Base-by-base conservation (phyloP, 352 stramenopile species). In the Phytophthora meadii region DNA sequence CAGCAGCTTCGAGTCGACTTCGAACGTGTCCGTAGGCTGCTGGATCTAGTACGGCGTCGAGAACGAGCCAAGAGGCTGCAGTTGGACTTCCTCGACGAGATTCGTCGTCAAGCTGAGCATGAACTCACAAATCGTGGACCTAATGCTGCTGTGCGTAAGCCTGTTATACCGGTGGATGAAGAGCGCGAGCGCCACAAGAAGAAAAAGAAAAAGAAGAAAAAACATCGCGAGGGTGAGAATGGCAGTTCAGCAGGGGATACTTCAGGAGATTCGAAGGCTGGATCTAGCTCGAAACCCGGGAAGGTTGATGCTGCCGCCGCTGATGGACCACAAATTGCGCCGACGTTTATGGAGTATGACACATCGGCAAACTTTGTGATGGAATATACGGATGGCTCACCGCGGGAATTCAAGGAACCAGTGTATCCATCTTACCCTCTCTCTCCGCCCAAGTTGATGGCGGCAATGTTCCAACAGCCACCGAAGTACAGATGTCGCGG, bases 1-100 rank as follows among this genome's bases (percentile, higher is more conserved):
- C 87, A 97, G 68, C 89, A 97, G 61, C 73, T 99, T 24, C 86
- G 90, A 45, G 73, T 88, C 19, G 97, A 99, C 73, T 99, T 98
- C 82, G 94, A 98, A 49, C 88, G 85, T 24, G 74, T 98, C n/a
- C 76, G 82, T 8, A 66, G 84, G 4, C 67, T 98, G 14, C 48
- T 97, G 54, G 84, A 93, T 25, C 72, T 98, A 12, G 87, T 98
- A 14, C 78, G 86, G 22, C 79, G 81, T 47, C 87, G 94, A 61
- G 95, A 99, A 68, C 75, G 88, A 70, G 68, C 94, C 9, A 93
- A 92, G 72, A 72, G 84, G 19, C 60, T 90, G n/a, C 70, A 89
- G n/a, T 63, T 98, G 42, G 77, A 96, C 37, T 93, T 82, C 48
- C 48, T 95, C 22, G 84, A 93, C 34, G 87, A 94, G 34, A 91